Base-by-base conservation (phyloP, 2,329 filamentous ascomycete species). In the Fusarium buxicola region DNA sequence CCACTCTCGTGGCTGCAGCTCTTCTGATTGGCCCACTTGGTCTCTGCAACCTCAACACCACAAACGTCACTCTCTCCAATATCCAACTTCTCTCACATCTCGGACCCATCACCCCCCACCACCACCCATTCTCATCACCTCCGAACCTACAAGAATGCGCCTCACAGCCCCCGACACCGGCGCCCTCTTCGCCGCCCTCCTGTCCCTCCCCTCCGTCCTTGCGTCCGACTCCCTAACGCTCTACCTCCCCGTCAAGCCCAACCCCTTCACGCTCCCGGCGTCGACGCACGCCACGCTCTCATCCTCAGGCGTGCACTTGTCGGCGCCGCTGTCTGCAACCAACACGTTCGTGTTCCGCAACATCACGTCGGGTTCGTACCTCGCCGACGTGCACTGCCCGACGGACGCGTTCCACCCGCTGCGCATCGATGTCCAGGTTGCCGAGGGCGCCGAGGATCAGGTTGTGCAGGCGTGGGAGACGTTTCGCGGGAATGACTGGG, bases 401-500 rank as follows among this genome's bases (percentile, higher is more conserved):
- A 90, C 91, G 53, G 87, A 90, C 75, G 83, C 83, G 49, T 98
- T 97, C 74, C 85, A 87, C 68, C 91, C 92, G 10, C 81, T 96
- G 75, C 84, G 94, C 39, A 85, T 98, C 27, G 95, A 98, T 73
- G 85, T 95, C 15, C 54, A 59, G 43, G 49, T 44, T 30, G 45
- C 40, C 10, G 64, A 71, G 3, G 69, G 36, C 16, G 56, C 45
- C 5, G 57, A 64, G 47, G 75, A 78, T 32, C 73, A 77, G 18
- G 74, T 78, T 66, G 81, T 92, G 4, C 78, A 83, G 36, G 88
- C 88, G 25, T 95, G 91, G 89, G 91, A 94, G 81, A 96, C 92
- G 24, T 96, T 89, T 74, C 83, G 92, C 43, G 93, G 92, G 1
- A 94, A 96, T 70, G 91, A 95, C 68, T 97, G 94, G 93, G 87